Conservation (phyloP, 345 rosid genomes). For the Eucalyptus cloeziana region DNA sequence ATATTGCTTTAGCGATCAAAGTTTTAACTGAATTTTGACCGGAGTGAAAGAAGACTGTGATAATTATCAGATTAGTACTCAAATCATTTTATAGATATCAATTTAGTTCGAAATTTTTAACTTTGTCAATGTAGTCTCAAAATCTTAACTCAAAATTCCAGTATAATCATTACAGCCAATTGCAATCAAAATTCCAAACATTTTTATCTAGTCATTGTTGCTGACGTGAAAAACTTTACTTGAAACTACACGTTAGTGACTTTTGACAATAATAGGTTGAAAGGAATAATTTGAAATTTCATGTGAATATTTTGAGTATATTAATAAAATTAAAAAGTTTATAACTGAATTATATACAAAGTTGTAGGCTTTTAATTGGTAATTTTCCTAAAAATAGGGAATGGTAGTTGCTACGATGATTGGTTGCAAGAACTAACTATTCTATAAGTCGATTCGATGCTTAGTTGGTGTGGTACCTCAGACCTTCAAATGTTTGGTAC, state of each 20-base stretch:
- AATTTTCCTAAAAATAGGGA: background rate
- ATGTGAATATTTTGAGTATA: background rate
- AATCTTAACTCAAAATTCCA: background rate
- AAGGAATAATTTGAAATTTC: background rate
- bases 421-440: background rate
- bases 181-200: fast-evolving
- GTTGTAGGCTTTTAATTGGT: background rate
- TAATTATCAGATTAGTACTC: background rate
- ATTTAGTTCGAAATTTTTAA: background rate
- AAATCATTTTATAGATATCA: background rate
- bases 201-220: background rate
- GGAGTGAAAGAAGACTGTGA: background rate
- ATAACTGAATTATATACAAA: background rate
- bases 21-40: background rate
- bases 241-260: background rate
- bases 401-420: background rate
- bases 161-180: background rate
- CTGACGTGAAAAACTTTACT: background rate
- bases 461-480: background rate
- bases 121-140: background rate
- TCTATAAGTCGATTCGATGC: background rate
- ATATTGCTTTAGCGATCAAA: background rate
- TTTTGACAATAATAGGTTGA: background rate
- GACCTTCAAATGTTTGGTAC: background rate
- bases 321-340: background rate